Evolutionary conservation across 805 yeast species (phyloP), one percentile per base, ranked within the genome.

Genomic region (Middelhovenomyces tepae): DNA sequence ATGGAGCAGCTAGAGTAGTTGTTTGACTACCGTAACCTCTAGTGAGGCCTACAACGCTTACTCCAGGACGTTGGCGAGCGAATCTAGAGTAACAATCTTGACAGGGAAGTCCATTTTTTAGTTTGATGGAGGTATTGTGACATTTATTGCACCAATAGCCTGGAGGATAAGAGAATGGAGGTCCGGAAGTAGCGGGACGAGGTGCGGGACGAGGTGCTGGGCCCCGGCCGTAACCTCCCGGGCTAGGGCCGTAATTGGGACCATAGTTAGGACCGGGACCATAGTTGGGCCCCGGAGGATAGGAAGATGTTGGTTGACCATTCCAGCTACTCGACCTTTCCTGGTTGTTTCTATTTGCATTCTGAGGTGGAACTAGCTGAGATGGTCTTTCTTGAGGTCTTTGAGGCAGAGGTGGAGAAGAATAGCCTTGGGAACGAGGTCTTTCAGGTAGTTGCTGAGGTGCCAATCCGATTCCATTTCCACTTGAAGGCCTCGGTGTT

Each of bases 101-200:
- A 50, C 95, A 84, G 4, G 73, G 59, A 30, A 58, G 62, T n/a
- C 79, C 81, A 44, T 73, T 75, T 48, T 71, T 75, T 16, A 57
- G 27, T 47, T 70, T 67, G 49, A 62, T 65, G 2, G 94, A 94
- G 0, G 87, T 78, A 50, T 84, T 84, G 35, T 66, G 61, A 58
- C 95, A 84, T 47, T 77, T 78, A 6, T 60, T 55, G 49, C 95
- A 84, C 36, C 60, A 57, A 48, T 60, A 78, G 2, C 73, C 66
- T 2, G 43, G 53, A 0, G 94, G 93, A 45, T 80, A 84, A 31
- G 54, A 53, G 73, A 82, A 79, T 1, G 87, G 82, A 5, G 76
- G 59, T 1, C 52, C 41, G 2, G 65, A 62, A 39, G 28, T 33
- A 2, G 30, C 38, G 28, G 16, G 40, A 38, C 21, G 45, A 45